Evolutionary conservation across 306 rosid genomes (phyloP), one percentile per base, ranked within the genome.

Genomic region (Vicia faba): DNA sequence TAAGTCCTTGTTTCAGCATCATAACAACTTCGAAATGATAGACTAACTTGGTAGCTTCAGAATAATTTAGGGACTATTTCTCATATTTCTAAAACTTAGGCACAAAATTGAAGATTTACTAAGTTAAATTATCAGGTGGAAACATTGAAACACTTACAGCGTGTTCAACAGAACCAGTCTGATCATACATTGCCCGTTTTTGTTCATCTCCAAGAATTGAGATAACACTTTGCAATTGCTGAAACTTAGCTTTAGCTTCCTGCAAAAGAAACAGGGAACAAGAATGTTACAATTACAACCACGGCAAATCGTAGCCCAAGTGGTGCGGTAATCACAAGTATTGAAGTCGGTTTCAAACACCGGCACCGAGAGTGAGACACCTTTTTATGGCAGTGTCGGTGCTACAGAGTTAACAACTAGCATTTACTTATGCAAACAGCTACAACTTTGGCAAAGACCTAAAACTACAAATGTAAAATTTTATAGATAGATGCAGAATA

Each of bases 221-320:
- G 19, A 87, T 84, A 61, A 87, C 85, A n/a, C 84, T 82, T 64
- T 87, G 97, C 79, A 88, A 46, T 73, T 88, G 95, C 79, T 88
- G 96, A 78, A 91, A 88, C 67, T 88, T 91, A 64, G 79, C 91
- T 70, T 84, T 88, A 38, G 92, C 96, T 75, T 88, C 87, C 97
- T 88, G 49, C 16, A 77, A 66, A 61, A 19, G 31, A 61, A 61
- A 66, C 25, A 8, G 15, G 29, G 19, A 51, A 5, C 54, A 51
- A 28, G 19, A 8, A 13, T 7, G 11, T 66, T 20, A 67, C 55
- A 62, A 64, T 70, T 36, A 68, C 64, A 73, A 66, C 18, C 26
- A 28, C 33, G 0, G 7, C 18, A 75, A 55, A 20, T 4, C 12
- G 14, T 29, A 51, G 58, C 58, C n/a, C 33, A 11, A 20, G 33